phyloP scores from a whole-genome alignment of 1,284 basidiomycete species.

The Austroboletus niveus region DNA sequence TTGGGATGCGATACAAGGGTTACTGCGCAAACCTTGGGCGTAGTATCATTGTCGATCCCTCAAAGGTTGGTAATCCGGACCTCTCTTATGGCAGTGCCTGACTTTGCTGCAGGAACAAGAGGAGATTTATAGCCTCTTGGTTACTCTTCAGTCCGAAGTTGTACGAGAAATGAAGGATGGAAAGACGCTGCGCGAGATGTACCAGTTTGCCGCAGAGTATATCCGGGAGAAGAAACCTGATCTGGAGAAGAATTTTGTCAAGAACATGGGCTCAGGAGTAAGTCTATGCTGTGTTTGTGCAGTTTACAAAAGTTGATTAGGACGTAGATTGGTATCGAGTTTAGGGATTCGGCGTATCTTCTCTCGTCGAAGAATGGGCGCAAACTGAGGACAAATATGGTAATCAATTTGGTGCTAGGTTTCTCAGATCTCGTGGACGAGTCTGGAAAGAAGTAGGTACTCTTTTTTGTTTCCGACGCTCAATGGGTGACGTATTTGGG shows the following conservation, averaged over 20 bases:
- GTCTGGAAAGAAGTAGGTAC: slow-evolving; percentile 69
- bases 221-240: slow-evolving; percentile 79
- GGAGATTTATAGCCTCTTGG: slow-evolving; percentile 75
- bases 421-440: slow-evolving; percentile 80
- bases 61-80: slow-evolving; percentile 54
- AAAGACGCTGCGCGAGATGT: slow-evolving; percentile 73
- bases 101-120: slow-evolving; percentile 74
- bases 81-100: not conserved
- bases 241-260: slow-evolving; percentile 82
- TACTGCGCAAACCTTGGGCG: slow-evolving; percentile 92
- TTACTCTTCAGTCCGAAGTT: slow-evolving; percentile 79
- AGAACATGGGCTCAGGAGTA: slow-evolving; percentile 90
- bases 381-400: slow-evolving; percentile 77
- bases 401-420: slow-evolving; percentile 82
- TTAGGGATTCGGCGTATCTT: slow-evolving; percentile 86
- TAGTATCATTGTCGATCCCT: slow-evolving; percentile 94
- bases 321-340: slow-evolving; percentile 86
- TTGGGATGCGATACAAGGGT: slow-evolving; percentile 91
- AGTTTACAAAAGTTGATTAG: slow-evolving; percentile 1
- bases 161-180: slow-evolving; percentile 83
- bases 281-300: slow-evolving; percentile 20
- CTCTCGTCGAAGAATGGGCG: slow-evolving; percentile 81
- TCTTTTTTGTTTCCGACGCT: not conserved
- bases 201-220: slow-evolving; percentile 73
- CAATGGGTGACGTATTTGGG: slow-evolving; percentile 4